Conservation (phyloP, 2,329 filamentous ascomycete species). For the Neofusicoccum kwambonambiense region DNA sequence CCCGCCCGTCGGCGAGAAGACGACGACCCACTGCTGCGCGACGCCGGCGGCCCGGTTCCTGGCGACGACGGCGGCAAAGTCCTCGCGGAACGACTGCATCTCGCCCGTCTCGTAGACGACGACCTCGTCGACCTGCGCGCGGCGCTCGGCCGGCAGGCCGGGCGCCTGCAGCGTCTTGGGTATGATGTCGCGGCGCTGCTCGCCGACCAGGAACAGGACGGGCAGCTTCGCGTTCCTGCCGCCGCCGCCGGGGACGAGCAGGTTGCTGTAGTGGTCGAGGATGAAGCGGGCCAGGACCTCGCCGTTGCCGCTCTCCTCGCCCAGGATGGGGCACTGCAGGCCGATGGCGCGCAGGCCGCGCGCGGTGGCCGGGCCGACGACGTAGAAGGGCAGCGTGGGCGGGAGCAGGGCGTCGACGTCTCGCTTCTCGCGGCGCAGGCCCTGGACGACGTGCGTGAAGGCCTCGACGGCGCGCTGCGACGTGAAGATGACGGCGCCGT, state of each 20-base stretch:
- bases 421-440: constrained; percentile 44
- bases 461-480: constrained; percentile 82
- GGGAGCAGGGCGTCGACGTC: constrained; percentile 39
- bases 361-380: constrained; percentile 77
- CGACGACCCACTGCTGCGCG: constrained; percentile 66
- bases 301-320: constrained; percentile 81
- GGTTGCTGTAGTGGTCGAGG: constrained; percentile 67
- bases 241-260: constrained; percentile 26
- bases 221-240: constrained; percentile 51
- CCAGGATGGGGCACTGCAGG: constrained; percentile 62
- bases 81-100: constrained; percentile 71
- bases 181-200: constrained; percentile 86
- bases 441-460: constrained; percentile 62
- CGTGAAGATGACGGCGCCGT: constrained; percentile 80
- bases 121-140: constrained; percentile 71
- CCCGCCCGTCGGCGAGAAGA: constrained; percentile 65
- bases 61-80: constrained; percentile 58
- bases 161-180: constrained; percentile 71
- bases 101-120: constrained; percentile 86
- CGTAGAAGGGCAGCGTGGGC: constrained; percentile 64
- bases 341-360: constrained; percentile 63
- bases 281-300: constrained; percentile 77
- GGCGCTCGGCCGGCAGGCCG: constrained; percentile 46
- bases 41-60: constrained; percentile 40
- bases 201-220: constrained; percentile 84